A percentile compares a stretch with the other conserved stretches of the same genome.
Evolutionary conservation across 805 yeast species (phyloP).

Genomic region (Kockiozyma suomiensis): DNA sequence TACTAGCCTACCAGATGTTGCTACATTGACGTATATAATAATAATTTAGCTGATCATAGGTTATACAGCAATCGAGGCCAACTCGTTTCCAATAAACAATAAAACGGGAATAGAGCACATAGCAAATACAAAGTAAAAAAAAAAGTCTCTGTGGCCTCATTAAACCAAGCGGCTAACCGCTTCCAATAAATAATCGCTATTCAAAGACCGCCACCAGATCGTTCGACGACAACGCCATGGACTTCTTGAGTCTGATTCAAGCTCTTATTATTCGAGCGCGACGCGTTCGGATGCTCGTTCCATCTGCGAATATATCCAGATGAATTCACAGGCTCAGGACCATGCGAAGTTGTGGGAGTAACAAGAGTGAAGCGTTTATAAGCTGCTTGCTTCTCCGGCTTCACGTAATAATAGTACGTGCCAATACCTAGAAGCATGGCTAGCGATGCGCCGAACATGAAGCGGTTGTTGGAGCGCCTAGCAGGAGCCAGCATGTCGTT

Average conservation of each 20-base stretch:
- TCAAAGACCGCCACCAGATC: constrained; percentile 31
- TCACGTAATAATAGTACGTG: constrained; percentile 9
- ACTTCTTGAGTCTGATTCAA: constrained; percentile 18
- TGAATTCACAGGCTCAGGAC: constrained; percentile 14
- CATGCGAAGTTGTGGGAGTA: constrained; percentile 12
- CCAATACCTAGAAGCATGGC: constrained; percentile 19
- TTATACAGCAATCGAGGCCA: too few species aligned
- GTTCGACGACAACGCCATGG: constrained; percentile 24
- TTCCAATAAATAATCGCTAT: too few species aligned
- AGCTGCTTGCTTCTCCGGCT: constrained; percentile 4
- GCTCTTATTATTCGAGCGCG: constrained; percentile 25
- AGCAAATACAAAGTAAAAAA: too few species aligned
- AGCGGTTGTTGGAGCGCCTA: constrained; percentile 23
- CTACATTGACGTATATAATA: too few species aligned
- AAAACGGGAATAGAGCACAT: too few species aligned
- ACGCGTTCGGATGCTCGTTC: constrained; percentile 20
- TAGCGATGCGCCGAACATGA: constrained; percentile 16
- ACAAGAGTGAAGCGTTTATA: constrained; percentile 15
- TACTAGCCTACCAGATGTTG: too few species aligned
- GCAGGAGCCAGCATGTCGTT: neutral
- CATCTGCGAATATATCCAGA: constrained; percentile 6
- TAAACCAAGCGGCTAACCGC: too few species aligned
- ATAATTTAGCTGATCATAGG: too few species aligned
- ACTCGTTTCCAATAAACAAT: too few species aligned
- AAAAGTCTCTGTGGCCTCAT: too few species aligned